Base-by-base conservation (phyloP, 805 yeast species). In the Yarrowia sp. region DNA sequence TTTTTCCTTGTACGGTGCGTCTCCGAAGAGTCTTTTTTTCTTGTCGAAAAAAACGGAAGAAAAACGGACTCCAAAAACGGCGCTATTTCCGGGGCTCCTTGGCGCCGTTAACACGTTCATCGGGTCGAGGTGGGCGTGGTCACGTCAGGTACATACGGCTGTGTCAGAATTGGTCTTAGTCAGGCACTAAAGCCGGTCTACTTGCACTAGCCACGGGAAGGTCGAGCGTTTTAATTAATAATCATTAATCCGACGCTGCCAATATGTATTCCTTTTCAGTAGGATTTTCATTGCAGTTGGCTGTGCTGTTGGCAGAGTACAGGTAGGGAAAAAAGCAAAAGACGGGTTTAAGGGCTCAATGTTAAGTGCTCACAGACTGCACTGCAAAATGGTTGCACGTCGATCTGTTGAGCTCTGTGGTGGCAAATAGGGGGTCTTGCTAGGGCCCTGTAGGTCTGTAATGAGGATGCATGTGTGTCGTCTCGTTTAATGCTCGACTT, bases 251-350 rank as follows among this genome's bases (percentile, higher is more conserved):
- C 12, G 7, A 12, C 49, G 14, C 21, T 19, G 49, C 52, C 52
- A 46, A 46, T 46, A 17, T 48, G 14, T 19, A 32, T 48, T 19
- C 54, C 54, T 16, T 48, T 48, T 48, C 19, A 38, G 54, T 48
- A 32, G 54, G 54, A 48, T 48, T 48, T 48, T 48, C 54, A 48
- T 48, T 48, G 54, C 54, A 48, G 33, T 11, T 28, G 16, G 30
- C 30, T 26, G 30, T 5, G 30, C 4, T 26, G 49, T 6, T 1
- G 1, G 24, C 16, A 44, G 24, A 30, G 12, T 2, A 17, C 19
- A 48, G 12, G 28, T n/a, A 3, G 22, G 16, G 30, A 16, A 24
- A 24, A 30, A n/a, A 24, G 24, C 17, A 19, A 48, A 19, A 48
- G 30, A 48, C 4, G 30, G 30, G 8, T 26, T 26, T 26, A 26